Base-by-base conservation (phyloP, 306 rosid genomes). In the Psophocarpus tetragonolobus region DNA sequence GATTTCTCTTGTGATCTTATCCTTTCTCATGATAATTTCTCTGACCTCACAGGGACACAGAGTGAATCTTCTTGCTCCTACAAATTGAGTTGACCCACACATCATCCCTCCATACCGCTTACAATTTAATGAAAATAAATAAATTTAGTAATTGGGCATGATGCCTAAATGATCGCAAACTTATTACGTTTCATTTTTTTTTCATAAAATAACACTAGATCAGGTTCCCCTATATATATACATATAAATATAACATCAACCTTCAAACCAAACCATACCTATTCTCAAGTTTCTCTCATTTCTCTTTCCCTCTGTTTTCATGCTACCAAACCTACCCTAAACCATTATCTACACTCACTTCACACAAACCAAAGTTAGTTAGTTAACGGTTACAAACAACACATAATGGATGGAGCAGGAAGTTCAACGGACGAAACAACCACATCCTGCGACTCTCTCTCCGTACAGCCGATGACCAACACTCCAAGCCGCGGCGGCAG, bases 401-500 rank as follows among this genome's bases (percentile, higher is more conserved):
- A 30, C 20, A 76, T 63, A 79, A 92, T 95, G 99, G 99, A 95
- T 2, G 82, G 73, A 68, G 82, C 70, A 68, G 70, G 13, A 14
- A 89, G 87, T 75, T 83, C 83, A 78, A 86, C 80, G 5, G 94
- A 92, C 3, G 91, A 89, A 64, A 88, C 92, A 78, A 80, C 87
- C 36, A 83, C 88, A 23, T 70, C 64, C 71, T 89, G 73, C 30
- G 98, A 92, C 4, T 84, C 87, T 0, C 27, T 80, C 27, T 80
- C 96, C 1, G 50, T 90, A 0, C 88, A 88, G 3, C 12, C 63
- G 0, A 87, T n/a, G n/a, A n/a, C n/a, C n/a, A n/a, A n/a, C n/a
- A n/a, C n/a, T n/a, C n/a, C n/a, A n/a, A 71, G 85, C 85, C 96
- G 96, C 33, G 78, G 77, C 51, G 94, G 96, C 3, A 80, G 84